Conservation (phyloP, 2,329 filamentous ascomycete species). For the Rhytidhysteron rufulum region DNA sequence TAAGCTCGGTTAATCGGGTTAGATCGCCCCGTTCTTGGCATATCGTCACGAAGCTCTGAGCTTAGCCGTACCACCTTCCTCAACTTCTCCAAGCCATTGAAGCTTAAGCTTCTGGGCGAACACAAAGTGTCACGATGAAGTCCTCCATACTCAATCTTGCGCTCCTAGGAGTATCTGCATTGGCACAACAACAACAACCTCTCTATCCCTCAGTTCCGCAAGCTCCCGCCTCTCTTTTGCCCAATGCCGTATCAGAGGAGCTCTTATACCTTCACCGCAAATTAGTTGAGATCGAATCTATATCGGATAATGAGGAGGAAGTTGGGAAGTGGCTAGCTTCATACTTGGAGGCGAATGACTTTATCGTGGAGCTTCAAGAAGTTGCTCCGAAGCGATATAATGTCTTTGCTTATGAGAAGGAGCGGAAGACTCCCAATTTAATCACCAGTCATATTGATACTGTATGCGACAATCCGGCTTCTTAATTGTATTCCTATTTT, state of each 20-base stretch:
- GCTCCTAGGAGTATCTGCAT: too few relatives aligned
- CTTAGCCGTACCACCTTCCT: too few relatives aligned
- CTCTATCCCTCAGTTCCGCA: background rate
- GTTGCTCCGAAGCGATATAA: conserved; percentile 61
- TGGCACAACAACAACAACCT: background rate
- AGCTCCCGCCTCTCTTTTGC: conserved; percentile 11
- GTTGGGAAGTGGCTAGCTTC: conserved; percentile 66
- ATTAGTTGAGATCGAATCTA: conserved; percentile 70
- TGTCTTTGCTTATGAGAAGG: conserved; percentile 62
- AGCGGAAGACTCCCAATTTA: conserved; percentile 57
- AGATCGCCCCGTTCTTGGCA: too few relatives aligned
- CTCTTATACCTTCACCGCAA: conserved; percentile 71
- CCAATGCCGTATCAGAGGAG: conserved; percentile 26
- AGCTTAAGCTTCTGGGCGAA: too few relatives aligned
- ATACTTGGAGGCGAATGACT: conserved; percentile 60
- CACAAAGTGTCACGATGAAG: too few relatives aligned
- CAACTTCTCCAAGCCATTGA: too few relatives aligned
- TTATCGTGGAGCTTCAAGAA: conserved; percentile 60
- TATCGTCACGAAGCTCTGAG: too few relatives aligned
- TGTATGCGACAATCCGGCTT: background rate
- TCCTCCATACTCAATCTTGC: too few relatives aligned
- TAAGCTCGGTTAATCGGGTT: too few relatives aligned
- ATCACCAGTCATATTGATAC: conserved; percentile 80
- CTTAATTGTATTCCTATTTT: background rate
- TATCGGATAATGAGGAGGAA: conserved; percentile 63